These are phyloP conservation scores for Penicillium sp. DNA, from an alignment of 2,329 filamentous ascomycete species.

Conservation along the genomic window DNA sequence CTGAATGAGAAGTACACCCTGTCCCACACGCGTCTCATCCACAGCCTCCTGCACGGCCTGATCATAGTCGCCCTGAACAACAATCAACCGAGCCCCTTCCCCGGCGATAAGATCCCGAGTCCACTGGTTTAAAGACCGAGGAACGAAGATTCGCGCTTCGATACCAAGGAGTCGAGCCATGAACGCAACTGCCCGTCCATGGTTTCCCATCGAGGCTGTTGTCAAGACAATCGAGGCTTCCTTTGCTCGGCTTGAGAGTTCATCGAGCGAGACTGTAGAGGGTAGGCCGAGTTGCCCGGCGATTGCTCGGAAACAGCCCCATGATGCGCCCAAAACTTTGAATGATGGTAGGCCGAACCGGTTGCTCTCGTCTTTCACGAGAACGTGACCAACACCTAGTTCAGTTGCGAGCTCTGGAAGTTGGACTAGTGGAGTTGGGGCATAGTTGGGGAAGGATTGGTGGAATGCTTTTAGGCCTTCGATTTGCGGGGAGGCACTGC, in stretches of 20 bases:
- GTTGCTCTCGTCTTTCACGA: constrained; percentile 69
- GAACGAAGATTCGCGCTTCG: constrained; percentile 61
- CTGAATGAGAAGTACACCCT: constrained; percentile 60
- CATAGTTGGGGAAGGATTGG: constrained; percentile 56
- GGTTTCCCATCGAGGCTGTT: constrained; percentile 73
- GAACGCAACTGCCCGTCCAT: constrained; percentile 69
- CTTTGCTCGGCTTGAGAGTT: constrained; percentile 41
- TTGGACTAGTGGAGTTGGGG: constrained; percentile 54
- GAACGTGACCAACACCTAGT: constrained; percentile 58
- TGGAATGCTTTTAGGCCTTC: constrained; percentile 52
- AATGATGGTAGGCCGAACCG: constrained; percentile 71
- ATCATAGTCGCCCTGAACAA: constrained; percentile 64
- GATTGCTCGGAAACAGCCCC: constrained; percentile 65
- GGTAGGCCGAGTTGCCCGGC: constrained; percentile 47
- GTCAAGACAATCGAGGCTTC: constrained; percentile 49
- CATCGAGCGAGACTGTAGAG: constrained; percentile 44
- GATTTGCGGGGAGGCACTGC: constrained; percentile 11
- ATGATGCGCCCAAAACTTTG: constrained; percentile 78
- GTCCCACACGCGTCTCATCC: constrained; percentile 36
- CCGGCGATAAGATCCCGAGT: constrained; percentile 57
- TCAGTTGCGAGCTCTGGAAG: constrained; percentile 58
- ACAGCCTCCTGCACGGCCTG: constrained; percentile 55
- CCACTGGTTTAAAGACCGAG: constrained; percentile 54
- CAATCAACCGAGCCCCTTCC: constrained; percentile 63
- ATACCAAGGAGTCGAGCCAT: constrained; percentile 64